Base-by-base conservation (phyloP, 2,329 filamentous ascomycete genomes). In the Balansia obtecta region DNA sequence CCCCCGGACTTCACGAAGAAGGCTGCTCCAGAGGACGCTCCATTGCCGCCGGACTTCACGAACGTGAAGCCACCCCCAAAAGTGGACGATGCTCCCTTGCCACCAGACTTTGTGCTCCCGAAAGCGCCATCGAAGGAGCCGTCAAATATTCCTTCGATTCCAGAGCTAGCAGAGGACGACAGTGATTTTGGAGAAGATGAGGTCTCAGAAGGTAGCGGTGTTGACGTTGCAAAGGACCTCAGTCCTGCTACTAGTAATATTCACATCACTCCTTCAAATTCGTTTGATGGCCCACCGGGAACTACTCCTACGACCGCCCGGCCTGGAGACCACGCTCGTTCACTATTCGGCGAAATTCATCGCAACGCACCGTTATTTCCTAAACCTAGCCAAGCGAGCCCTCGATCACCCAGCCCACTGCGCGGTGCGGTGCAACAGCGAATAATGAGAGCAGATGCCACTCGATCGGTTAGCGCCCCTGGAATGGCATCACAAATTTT, bases 381-480 rank as follows among this genome's bases (percentile, higher is more conserved):
- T 10, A 77, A 76, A 34, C 70, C 77, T 22, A 72, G 65, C 34
- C 69, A 68, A 18, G 69, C 71, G n/a, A 83, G 78, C 55, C 83
- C 85, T 45, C 79, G 84, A 37, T 88, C 85, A 10, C 85, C 86
- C 1, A 89, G 85, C 55, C 85, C 86, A 1, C 68, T 86, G 27
- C 79, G 84, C 34, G 71, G 73, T 48, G 73, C 77, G 40, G 66
- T 80, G 32, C 78, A 80, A 33, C 64, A 69, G 52, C 71, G 74
- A 57, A 58, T 76, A 30, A 57, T 72, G 6, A 66, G 73, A 49
- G 66, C 71, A 20, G 79, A 82, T 32, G 64, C 70, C 2, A 67
- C 70, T 12, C 72, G 80, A 48, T 82, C 80, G 1, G 75, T 81
- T 39, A 82, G 78, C 60, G 76, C 79, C 1, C 79, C 80, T 2